Percentiles rank a stretch among this genome's conserved stretches.
phyloP scores from a whole-genome alignment of 371 early-diverging fungal genomes.

The Mortierella sp. region DNA sequence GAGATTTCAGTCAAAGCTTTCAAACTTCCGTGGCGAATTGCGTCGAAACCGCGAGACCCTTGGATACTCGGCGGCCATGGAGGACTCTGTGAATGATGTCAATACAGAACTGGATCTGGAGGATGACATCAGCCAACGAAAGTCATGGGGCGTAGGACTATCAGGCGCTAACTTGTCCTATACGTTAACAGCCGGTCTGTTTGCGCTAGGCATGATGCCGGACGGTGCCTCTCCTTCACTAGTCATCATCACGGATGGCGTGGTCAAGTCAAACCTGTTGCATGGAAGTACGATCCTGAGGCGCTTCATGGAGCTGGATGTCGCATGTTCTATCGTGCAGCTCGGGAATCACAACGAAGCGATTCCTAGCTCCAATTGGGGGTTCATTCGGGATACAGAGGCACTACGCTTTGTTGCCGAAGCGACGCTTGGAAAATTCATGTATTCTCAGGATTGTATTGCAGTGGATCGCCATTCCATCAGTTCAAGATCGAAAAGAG shows the following conservation, averaged over 20 bases:
- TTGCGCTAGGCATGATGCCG: slow-evolving; percentile 77
- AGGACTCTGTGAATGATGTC: slow-evolving; percentile 54
- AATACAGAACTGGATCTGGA: slow-evolving; percentile 46
- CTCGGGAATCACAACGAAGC: slow-evolving; percentile 82
- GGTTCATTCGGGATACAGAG: slow-evolving; percentile 90
- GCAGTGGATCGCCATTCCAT: slow-evolving; percentile 10
- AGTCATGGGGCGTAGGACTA: slow-evolving; percentile 70
- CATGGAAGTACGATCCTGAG: slow-evolving; percentile 58
- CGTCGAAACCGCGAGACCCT: slow-evolving; percentile 53
- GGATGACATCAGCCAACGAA: slow-evolving; percentile 49
- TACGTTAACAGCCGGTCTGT: slow-evolving; percentile 73
- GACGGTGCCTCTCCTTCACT: slow-evolving; percentile 73
- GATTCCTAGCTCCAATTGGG: slow-evolving; percentile 83
- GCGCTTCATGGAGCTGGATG: slow-evolving; percentile 69
- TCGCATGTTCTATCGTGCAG: slow-evolving; percentile 83
- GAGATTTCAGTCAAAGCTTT: slow-evolving; percentile 69
- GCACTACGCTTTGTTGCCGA: slow-evolving; percentile 82
- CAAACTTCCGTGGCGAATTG: slow-evolving; percentile 62
- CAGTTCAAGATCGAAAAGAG: slow-evolving; percentile 2
- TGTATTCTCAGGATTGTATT: slow-evolving; percentile 77
- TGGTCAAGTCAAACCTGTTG: slow-evolving; percentile 70
- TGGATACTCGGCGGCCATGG: slow-evolving; percentile 65
- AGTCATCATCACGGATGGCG: slow-evolving; percentile 88
- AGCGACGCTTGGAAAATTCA: slow-evolving; percentile 81
- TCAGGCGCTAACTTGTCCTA: slow-evolving; percentile 70